Conservation (phyloP, 805 yeast genomes). For the Novakomyces olei region DNA sequence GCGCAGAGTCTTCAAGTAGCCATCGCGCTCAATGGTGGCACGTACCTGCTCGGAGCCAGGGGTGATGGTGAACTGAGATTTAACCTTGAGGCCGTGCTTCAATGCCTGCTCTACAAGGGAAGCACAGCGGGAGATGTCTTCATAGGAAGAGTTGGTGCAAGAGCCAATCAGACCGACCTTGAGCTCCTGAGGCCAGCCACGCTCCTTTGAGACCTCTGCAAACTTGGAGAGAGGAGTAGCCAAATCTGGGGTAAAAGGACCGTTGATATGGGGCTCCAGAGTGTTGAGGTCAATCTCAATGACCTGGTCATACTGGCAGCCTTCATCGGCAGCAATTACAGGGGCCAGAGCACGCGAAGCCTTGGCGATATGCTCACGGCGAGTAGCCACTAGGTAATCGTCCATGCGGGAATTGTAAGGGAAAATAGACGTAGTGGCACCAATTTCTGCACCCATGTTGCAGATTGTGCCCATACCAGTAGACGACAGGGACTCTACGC, state of each 20-base stretch:
- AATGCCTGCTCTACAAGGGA: conserved; percentile 76
- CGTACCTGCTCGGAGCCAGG: conserved; percentile 98
- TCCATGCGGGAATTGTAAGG: conserved; percentile 71
- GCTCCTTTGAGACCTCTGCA: conserved; percentile 42
- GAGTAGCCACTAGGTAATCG: conserved; percentile 63
- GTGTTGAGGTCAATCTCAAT: conserved; percentile 70
- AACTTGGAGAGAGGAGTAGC: conserved; percentile 78
- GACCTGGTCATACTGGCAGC: conserved; percentile 77
- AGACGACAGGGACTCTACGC: conserved; percentile 70
- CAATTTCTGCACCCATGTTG: conserved; percentile 99
- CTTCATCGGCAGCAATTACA: conserved; percentile 64
- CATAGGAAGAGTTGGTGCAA: conserved; percentile 94
- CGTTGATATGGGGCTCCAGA: conserved; percentile 87
- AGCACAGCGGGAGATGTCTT: conserved; percentile 94
- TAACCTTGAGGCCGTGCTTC: conserved; percentile 67
- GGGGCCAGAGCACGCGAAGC: conserved; percentile 43
- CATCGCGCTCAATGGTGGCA: conserved; percentile 92
- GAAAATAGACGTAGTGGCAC: conserved; percentile 95
- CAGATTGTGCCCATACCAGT: conserved; percentile 99
- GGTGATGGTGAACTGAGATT: conserved; percentile 78
- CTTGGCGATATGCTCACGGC: conserved; percentile 61
- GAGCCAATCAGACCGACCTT: conserved; percentile 94
- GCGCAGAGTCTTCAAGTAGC: conserved; percentile 57
- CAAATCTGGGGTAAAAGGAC: conserved; percentile 96
- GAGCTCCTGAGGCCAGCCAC: conserved; percentile 70